Base-by-base conservation (phyloP, 805 yeast species). In the Ogataea polymorpha region DNA sequence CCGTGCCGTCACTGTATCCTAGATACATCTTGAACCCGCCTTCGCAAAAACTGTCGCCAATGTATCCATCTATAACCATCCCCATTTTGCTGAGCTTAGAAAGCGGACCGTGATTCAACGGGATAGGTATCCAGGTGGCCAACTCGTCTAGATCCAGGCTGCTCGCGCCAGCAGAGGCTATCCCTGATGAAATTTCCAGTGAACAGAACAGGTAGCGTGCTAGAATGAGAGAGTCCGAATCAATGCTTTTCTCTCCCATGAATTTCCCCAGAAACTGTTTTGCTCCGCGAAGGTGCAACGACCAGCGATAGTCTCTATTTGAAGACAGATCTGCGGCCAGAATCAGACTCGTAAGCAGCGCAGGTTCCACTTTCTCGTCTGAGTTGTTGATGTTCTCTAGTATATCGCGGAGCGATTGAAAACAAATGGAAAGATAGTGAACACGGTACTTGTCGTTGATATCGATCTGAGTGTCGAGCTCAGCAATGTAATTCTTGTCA, bases 211-310 rank as follows among this genome's bases (percentile, higher is more conserved):
- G 35, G 20, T 56, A 56, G 16, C 54, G 47, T 10, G 63, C 46
- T 15, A 57, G 36, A 12, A 54, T 38, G 16, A 57, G 35, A 2
- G 57, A 45, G 25, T 48, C 48, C 2, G 58, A 46, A 11, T 38
- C 27, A 10, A 36, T 24, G n/a, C 30, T 15, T 8, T 37, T 34
- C 2, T 35, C 34, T 20, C 44, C 46, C 26, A 63, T 56, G 48
- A 73, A 71, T 46, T 72, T 76, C 32, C 73, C 54, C 16, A 79
- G 61, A 9, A 80, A 61, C 40, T 79, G 82, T 50, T 78, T 80
- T 1, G 86, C 86, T 5, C 86, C 86, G 44, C 73, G 58, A 11
- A 80, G 59, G 59, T 80, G 86, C 2, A 81, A 71, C 33, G 80
- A 61, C 87, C 86, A 80, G 39, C 72, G 70, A 35, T 72, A 71